These are phyloP conservation scores for Fusarium sp. DNA, from an alignment of 2,329 filamentous ascomycete species.

Conservation along the genomic window DNA sequence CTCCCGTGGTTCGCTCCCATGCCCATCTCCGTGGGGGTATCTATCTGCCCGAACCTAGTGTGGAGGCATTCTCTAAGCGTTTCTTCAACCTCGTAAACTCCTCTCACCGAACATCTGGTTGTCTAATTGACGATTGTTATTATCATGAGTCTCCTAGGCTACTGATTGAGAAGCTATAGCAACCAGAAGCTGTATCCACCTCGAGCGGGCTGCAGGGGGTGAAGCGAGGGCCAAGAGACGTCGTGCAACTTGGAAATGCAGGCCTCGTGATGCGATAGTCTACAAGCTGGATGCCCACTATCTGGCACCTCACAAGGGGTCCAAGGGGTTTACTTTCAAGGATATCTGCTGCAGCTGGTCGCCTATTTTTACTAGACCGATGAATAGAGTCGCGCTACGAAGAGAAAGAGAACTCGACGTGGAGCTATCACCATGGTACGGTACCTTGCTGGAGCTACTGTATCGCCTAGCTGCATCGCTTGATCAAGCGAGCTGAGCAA, in stretches of 20 bases:
- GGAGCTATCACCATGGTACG: conserved; percentile 31
- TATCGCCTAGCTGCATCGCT: conserved; percentile 29
- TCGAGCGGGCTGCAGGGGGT: conserved; percentile 41
- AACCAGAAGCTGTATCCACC: conserved; percentile 40
- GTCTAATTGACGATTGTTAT: conserved; percentile 25
- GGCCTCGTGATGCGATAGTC: conserved; percentile 43
- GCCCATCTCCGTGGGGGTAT: conserved; percentile 34
- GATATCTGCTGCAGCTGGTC: conserved; percentile 39
- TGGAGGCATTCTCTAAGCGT: conserved; percentile 1
- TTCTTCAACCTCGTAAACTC: conserved; percentile 7
- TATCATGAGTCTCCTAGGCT: conserved; percentile 19
- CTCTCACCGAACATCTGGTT: conserved; percentile 10
- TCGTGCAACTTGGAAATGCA: conserved; percentile 45
- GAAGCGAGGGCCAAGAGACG: conserved; percentile 37
- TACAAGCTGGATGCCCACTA: conserved; percentile 33
- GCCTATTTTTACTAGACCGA: conserved; percentile 21
- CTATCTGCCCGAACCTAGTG: conserved; percentile 9
- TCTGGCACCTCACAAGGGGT: conserved; percentile 30
- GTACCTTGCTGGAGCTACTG: conserved; percentile 33
- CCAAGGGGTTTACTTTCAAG: conserved; percentile 21
- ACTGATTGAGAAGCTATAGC: conserved; percentile 35
- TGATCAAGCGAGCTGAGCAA: conserved; percentile 41
- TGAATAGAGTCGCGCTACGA: conserved; percentile 30
- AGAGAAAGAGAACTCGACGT: conserved; percentile 20
- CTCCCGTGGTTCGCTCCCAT: conserved; percentile 9